Conservation (phyloP, 495 filamentous ascomycete genomes). For the Trichodelitschia bisporula region DNA sequence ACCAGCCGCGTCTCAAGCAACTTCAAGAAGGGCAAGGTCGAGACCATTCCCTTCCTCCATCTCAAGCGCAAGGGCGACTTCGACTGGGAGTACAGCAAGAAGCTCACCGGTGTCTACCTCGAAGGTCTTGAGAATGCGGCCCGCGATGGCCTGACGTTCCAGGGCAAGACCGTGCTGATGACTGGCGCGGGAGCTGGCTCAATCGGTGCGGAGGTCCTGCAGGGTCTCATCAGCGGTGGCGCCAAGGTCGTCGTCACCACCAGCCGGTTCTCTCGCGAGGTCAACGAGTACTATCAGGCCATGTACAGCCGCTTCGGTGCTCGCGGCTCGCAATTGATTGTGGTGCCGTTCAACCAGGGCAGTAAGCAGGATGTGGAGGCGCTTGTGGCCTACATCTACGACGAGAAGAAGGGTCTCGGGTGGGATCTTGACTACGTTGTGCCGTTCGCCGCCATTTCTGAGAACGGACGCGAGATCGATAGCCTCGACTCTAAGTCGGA, state of each 20-base stretch:
- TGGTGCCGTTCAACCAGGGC: conserved; percentile 97
- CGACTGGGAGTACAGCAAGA: conserved; percentile 98
- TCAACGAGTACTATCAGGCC: conserved; percentile 96
- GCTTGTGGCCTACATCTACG: conserved; percentile 85
- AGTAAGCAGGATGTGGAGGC: conserved; percentile 94
- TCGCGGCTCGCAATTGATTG: conserved; percentile 84
- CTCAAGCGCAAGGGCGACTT: conserved; percentile 83
- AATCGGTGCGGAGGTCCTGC: conserved; percentile 93
- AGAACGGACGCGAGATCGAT: conserved; percentile 95
- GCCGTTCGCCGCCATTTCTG: conserved; percentile 90
- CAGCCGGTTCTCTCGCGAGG: conserved; percentile 83
- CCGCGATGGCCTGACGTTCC: conserved; percentile 64
- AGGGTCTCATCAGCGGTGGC: conserved; percentile 88
- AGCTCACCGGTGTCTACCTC: conserved; percentile 75
- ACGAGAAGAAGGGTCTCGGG: conserved; percentile 83
- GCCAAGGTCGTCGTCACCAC: conserved; percentile 92
- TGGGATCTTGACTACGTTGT: conserved; percentile 96
- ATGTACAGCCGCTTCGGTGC: conserved; percentile 92
- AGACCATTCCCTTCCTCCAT: conserved; percentile 95
- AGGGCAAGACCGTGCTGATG: conserved; percentile 92
- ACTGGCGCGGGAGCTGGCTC: conserved; percentile 95
- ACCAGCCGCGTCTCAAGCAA: conserved; percentile 30
- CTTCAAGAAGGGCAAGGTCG: conserved; percentile 61
- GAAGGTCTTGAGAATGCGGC: conserved; percentile 79
- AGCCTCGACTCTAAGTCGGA: conserved; percentile 95